Evolutionary conservation across 257 asterid genomes (phyloP).

Genomic region (Jasminum sambac): DNA sequence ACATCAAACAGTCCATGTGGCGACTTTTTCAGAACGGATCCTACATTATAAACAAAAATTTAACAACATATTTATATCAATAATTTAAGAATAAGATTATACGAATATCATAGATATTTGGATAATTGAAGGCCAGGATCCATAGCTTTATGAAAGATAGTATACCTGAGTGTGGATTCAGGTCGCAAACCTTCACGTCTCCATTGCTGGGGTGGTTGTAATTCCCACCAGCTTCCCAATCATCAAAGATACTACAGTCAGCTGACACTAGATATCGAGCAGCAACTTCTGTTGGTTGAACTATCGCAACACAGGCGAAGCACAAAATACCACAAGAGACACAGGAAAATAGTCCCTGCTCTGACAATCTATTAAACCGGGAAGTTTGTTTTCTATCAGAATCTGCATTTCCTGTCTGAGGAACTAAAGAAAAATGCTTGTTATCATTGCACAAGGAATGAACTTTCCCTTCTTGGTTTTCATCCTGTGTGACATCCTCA

Average conservation of each 20-base stretch:
- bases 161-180: conserved; percentile 55
- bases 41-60: conserved; percentile 38
- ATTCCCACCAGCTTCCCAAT: conserved; percentile 44
- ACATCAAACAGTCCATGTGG: conserved; percentile 40
- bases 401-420: conserved; percentile 34
- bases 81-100: no score
- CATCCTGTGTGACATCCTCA: conserved; percentile 34
- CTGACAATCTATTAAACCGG: conserved; percentile 45
- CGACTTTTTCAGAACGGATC: conserved; percentile 36
- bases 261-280: conserved; percentile 65
- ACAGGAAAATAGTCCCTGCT: conserved; percentile 87
- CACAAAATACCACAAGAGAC: conserved; percentile 98
- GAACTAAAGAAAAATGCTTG: conserved; percentile 34
- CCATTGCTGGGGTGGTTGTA: conserved; percentile 27
- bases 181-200: conserved; percentile 36
- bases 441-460: conserved; percentile 39
- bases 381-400: conserved; percentile 42
- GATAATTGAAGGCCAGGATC: background rate
- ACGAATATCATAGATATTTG: no score
- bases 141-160: conserved; percentile 18
- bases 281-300: conserved; percentile 79
- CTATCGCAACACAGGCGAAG: conserved; percentile 82
- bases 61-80: conserved; percentile 6
- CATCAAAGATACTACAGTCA: conserved; percentile 57
- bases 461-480: conserved; percentile 40